Evolutionary conservation across 2,329 filamentous ascomycete species (phyloP).

Genomic region (Scedosporium minutisporum): DNA sequence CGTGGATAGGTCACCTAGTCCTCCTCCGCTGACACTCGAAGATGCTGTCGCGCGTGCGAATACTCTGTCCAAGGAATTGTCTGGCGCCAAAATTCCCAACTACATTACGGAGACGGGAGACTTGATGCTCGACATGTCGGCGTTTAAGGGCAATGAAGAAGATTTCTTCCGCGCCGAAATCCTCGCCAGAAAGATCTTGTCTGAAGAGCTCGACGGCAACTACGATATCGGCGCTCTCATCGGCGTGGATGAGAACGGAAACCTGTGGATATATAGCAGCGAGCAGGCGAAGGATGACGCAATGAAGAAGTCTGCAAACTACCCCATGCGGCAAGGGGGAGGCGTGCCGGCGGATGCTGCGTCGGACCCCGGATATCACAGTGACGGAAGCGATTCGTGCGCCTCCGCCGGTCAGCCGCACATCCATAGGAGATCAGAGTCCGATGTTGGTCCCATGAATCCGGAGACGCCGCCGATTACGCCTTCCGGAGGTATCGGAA

Average conservation of each 20-base stretch:
- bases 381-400: conserved; percentile 61
- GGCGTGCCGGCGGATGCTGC: conserved; percentile 65
- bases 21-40: conserved; percentile 58
- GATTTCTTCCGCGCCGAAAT: conserved; percentile 86
- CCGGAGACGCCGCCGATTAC: conserved; percentile 36
- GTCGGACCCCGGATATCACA: conserved; percentile 92
- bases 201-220: conserved; percentile 86
- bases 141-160: conserved; percentile 89
- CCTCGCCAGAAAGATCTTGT: conserved; percentile 83
- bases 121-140: conserved; percentile 96
- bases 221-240: conserved; percentile 95
- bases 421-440: conserved; percentile 56
- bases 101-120: conserved; percentile 89
- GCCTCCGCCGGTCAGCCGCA: conserved; percentile 36
- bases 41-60: conserved; percentile 79
- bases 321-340: conserved; percentile 33
- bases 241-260: conserved; percentile 88
- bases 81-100: conserved; percentile 83
- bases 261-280: conserved; percentile 99
- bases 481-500: conserved; percentile 54
- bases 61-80: conserved; percentile 76
- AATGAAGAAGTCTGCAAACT: conserved; percentile 52
- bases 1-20: conserved; percentile 58
- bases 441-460: conserved; percentile 46
- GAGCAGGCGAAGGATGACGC: conserved; percentile 91